Evolutionary conservation across 306 rosid genomes (phyloP), one percentile per base, ranked within the genome.

Genomic region (Lathyrus aphaca): DNA sequence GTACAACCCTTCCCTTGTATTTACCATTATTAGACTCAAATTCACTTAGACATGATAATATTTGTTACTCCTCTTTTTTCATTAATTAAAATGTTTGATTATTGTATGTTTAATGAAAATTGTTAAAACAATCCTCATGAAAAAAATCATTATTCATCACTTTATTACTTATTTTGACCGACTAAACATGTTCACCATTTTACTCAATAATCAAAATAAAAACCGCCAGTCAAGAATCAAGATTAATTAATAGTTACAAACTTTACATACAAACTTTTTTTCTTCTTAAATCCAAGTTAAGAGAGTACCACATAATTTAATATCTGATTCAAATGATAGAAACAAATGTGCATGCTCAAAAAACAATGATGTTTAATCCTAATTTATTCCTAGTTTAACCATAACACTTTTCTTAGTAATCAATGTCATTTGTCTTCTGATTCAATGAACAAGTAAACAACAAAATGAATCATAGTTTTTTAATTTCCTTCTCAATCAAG

Each of bases 381-480:
- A 38, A 38, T 25, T 49, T 44, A 19, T 65, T 54, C 37, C 5
- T 17, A 8, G 6, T 74, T 55, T 65, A 53, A 29, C 29, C 46
- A 56, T 3, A 25, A 56, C 38, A 37, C 11, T 23, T 16, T 67
- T 58, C 54, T 11, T 66, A 59, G 79, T 60, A 49, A 23, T 64
- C 73, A 43, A 74, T 56, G 25, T 56, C 19, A 49, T 45, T n/a
- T 56, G 73, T 44, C 62, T 25, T 42, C 21, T 75, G 45, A 48
- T 67, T 45, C 69, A 39, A 44, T 67, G 49, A 76, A 60, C 68
- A 49, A 61, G 59, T 14, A 69, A 49, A 51, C 59, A 69, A 69
- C 71, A 76, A 37, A 61, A 39, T 76, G 71, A 67, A 66, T 74
- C 4, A 17, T 38, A 16, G 6, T 32, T 21, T 59, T 59, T 59